These are phyloP conservation scores for Nicotiana rustica DNA, from an alignment of 305 asterid genomes.

Conservation along the genomic window DNA sequence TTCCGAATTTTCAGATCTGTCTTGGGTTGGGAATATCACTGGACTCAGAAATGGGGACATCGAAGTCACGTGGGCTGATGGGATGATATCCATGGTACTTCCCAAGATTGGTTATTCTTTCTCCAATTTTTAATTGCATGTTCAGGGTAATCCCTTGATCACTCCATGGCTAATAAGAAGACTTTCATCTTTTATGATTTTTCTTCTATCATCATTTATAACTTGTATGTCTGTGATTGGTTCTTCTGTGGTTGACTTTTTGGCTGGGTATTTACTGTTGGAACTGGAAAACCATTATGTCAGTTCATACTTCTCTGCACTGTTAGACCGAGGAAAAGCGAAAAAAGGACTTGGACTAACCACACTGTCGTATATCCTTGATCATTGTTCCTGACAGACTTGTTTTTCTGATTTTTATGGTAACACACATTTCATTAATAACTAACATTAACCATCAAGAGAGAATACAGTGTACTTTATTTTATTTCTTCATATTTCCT, in stretches of 20 bases:
- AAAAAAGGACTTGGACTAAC: conserved; percentile 7
- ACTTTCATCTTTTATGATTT: conserved; percentile 3
- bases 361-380: not conserved
- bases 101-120: not conserved
- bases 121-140: conserved; percentile 29
- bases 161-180: conserved; percentile 20
- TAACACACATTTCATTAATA: not conserved
- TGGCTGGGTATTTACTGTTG: conserved; percentile 23
- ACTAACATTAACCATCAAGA: conserved; percentile 12
- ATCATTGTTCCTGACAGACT: not conserved
- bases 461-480: not conserved
- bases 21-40: conserved; percentile 98
- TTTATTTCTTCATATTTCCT: conserved; percentile 6
- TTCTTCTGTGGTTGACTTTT: not conserved
- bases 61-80: conserved; percentile 98
- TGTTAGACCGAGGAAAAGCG: conserved; percentile 12
- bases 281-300: not conserved
- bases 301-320: conserved; percentile 13
- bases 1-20: conserved; percentile 72
- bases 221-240: not conserved
- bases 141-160: not conserved
- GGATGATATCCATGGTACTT: conserved; percentile 82
- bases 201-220: conserved; percentile 24
- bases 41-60: conserved; percentile 89
- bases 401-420: not conserved